Base-by-base conservation (phyloP, 768 basidiomycete species). In the Boletus pseudo-olivaceus region DNA sequence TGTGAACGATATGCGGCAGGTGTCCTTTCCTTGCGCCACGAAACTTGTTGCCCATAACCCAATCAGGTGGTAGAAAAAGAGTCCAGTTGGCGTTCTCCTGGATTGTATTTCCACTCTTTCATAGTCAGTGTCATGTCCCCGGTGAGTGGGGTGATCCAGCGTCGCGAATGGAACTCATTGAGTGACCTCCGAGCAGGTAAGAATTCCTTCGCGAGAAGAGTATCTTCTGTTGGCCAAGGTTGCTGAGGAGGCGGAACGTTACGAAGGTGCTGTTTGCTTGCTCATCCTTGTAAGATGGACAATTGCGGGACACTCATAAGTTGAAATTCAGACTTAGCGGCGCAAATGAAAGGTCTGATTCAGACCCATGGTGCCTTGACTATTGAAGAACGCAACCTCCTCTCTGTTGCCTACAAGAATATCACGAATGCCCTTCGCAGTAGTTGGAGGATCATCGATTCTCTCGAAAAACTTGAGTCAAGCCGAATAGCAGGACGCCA, bases 361-460 rank as follows among this genome's bases (percentile, higher is more conserved):
- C 79, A 82, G 51, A 76, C 81, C 43, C 82, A 82, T 61, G 83
- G 85, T 61, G 80, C 83, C 54, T 80, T 93, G 58, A 84, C 85
- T 46, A 79, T 87, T 60, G 91, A 94, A 67, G 91, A 94, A 74
- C 88, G 92, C 63, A 93, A 90, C 71, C 78, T 94, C 34, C 81
- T 93, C 53, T 93, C 91, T 4, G 82, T 93, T 56, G 91, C 92
- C 27, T 93, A 91, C 78, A 95, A 94, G 80, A 93, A 93, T 70
- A 76, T 88, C 59, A 95, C 90, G 19, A 90, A 90, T 63, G 82
- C 78, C 19, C 82, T 91, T 55, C 85, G 92, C 51, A 86, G 84
- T 46, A 90, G 89, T 60, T 94, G 92, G 92, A 81, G 91, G 62
- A 82, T 85, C 61, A 78, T 92, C 51, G 87, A 89, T 59, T 80